Base-by-base conservation (phyloP, 1,284 basidiomycete species). In the Tilletiaria anomala region DNA sequence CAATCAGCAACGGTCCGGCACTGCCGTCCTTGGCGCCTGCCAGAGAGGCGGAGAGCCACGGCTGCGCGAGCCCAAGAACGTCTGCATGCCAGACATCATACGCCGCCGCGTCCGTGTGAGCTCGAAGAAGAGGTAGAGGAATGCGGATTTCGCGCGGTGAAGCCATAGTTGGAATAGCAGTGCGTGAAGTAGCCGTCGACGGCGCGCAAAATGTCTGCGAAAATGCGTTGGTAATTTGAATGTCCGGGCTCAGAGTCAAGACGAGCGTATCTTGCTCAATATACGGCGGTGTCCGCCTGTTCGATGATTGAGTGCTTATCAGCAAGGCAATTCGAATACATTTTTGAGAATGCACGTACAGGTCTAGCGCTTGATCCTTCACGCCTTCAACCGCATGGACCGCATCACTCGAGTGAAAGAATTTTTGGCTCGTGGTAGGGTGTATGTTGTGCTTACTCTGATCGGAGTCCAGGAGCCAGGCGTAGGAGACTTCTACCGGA, bases 371-470 rank as follows among this genome's bases (percentile, higher is more conserved):
- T n/a, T n/a, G n/a, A n/a, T n/a, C n/a, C n/a, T n/a, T n/a, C n/a
- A n/a, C n/a, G n/a, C n/a, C n/a, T n/a, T n/a, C n/a, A n/a, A n/a
- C n/a, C n/a, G n/a, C n/a, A n/a, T n/a, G n/a, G n/a, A n/a, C n/a
- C n/a, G n/a, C n/a, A n/a, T n/a, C n/a, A n/a, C 10, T 82, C 0
- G 82, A 77, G 37, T 76, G 70, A 60, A 80, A 79, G 1, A 86
- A 72, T 50, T 83, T 83, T 67, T 88, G 84, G 8, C 69, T 70
- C 0, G 80, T 83, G n/a, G 75, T 74, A 0, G 79, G 76, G 6
- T 69, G 26, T n/a, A 29, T n/a, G 26, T n/a, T 29, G 10, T 29
- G 26, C 26, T 29, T n/a, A n/a, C 26, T n/a, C 26, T 29, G 26
- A n/a, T 29, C 26, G 10, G 26, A 29, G 26, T 29, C 26, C 10